Evolutionary conservation across 768 basidiomycete genomes (phyloP).

Genomic region (Mycena haematopus): DNA sequence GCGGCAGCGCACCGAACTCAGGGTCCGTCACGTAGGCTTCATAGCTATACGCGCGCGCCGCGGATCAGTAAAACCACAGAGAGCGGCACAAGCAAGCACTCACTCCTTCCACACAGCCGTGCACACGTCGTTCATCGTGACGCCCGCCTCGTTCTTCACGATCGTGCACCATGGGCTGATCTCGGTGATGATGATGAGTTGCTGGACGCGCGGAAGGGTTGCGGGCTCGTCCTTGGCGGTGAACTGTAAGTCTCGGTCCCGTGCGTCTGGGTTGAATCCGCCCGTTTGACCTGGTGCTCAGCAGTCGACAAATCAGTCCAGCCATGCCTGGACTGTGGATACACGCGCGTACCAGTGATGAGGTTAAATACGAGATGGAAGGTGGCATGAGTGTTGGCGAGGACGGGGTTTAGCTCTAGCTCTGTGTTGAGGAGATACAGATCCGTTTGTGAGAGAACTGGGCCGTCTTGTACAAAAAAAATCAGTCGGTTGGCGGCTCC

Average conservation of each 20-base stretch:
- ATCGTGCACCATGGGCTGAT: constrained; percentile 82
- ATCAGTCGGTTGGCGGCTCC: constrained; percentile 5
- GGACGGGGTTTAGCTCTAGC: constrained; percentile 77
- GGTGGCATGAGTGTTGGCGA: constrained; percentile 50
- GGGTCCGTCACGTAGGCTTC: constrained; percentile 69
- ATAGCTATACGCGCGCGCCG: constrained; percentile 53
- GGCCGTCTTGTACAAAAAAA: constrained; percentile 61
- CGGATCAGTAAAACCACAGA: constrained; percentile 1
- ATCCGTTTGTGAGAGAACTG: constrained; percentile 80
- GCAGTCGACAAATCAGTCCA: neutral
- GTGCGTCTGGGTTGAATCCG: constrained; percentile 65
- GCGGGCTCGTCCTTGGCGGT: constrained; percentile 66
- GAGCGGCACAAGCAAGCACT: neutral
- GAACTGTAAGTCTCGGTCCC: constrained; percentile 65
- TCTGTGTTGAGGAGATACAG: constrained; percentile 77
- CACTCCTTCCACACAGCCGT: constrained; percentile 79
- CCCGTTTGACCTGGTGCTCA: constrained; percentile 57
- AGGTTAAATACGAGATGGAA: constrained; percentile 80
- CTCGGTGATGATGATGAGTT: constrained; percentile 63
- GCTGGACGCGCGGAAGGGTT: constrained; percentile 67
- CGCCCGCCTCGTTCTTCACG: constrained; percentile 72
- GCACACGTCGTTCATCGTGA: constrained; percentile 81
- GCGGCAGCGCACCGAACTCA: constrained; percentile 66
- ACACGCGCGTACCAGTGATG: constrained; percentile 55
- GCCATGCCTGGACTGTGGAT: neutral